A percentile compares a stretch with the other conserved stretches of the same genome.
phyloP scores from a whole-genome alignment of 768 basidiomycete genomes.

The Strobilomyces dryophilus region DNA sequence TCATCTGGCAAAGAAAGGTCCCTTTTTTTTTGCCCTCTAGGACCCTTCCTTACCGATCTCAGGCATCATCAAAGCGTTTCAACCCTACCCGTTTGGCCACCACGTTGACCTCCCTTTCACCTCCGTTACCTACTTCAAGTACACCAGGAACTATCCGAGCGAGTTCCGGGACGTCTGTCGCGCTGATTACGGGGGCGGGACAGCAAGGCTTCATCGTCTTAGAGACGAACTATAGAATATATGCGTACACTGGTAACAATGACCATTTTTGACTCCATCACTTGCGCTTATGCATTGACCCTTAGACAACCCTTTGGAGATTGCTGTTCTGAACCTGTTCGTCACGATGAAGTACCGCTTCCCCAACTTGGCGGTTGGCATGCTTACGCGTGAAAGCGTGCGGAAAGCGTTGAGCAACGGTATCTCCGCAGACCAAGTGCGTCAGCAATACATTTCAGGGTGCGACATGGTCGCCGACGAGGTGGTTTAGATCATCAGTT shows the following conservation, averaged over 20 bases:
- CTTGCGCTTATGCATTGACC: slow-evolving; percentile 16
- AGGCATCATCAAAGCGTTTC: slow-evolving; percentile 78
- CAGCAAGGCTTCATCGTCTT: slow-evolving; percentile 91
- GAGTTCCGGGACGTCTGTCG: slow-evolving; percentile 18
- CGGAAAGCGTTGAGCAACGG: slow-evolving; percentile 92
- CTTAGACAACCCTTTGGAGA: slow-evolving; percentile 91
- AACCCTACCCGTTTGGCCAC: slow-evolving; percentile 94
- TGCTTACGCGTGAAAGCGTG: slow-evolving; percentile 92
- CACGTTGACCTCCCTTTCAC: slow-evolving; percentile 87
- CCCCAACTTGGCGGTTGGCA: slow-evolving; percentile 94
- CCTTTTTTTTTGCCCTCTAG: slow-evolving; percentile 14
- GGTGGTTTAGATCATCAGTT: slow-evolving; percentile 80
- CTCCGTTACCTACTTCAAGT: slow-evolving; percentile 62
- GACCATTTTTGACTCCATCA: slow-evolving; percentile 10
- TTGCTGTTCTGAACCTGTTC: slow-evolving; percentile 92
- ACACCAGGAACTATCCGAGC: slow-evolving; percentile 17
- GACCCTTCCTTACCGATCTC: slow-evolving; percentile 13
- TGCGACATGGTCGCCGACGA: slow-evolving; percentile 10
- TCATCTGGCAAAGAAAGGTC: slow-evolving; percentile 84
- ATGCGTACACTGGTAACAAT: slow-evolving; percentile 86
- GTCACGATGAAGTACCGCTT: slow-evolving; percentile 91
- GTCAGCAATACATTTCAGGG: slow-evolving; percentile 23
- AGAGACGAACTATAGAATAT: slow-evolving; percentile 97
- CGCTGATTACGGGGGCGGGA: slow-evolving; percentile 47
- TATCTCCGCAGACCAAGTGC: slow-evolving; percentile 92